Conservation (phyloP, 2,329 filamentous ascomycete species). For the Daldinia sp. region DNA sequence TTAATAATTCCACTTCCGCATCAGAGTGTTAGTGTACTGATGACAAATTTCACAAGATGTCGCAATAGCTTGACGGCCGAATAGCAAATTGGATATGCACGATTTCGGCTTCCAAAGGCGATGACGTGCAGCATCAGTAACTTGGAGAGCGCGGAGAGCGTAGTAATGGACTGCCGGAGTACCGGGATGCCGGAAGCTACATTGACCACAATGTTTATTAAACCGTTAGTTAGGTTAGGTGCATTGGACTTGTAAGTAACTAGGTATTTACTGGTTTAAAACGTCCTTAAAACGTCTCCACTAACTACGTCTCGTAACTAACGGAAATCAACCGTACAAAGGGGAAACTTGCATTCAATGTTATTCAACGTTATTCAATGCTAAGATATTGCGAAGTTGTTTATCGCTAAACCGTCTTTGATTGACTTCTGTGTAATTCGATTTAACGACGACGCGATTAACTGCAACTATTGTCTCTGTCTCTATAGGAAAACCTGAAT, state of each 20-base stretch:
- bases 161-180: background rate
- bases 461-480: background rate
- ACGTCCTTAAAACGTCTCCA: background rate
- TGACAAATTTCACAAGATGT: slow-evolving; percentile 35
- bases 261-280: background rate
- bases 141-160: slow-evolving; percentile 11
- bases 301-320: slow-evolving; percentile 6
- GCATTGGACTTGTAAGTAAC: too few species aligned
- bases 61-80: slow-evolving; percentile 32
- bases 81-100: slow-evolving; percentile 8
- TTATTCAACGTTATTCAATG: too few species aligned
- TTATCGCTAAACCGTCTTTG: background rate
- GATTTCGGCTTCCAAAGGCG: background rate
- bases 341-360: too few species aligned
- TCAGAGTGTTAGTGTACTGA: slow-evolving; percentile 22
- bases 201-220: background rate
- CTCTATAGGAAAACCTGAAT: background rate
- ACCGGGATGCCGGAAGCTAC: background rate
- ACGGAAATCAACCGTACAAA: slow-evolving; percentile 14
- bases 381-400: background rate
- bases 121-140: slow-evolving; percentile 32
- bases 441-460: slow-evolving; percentile 11
- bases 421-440: slow-evolving; percentile 5
- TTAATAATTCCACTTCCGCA: slow-evolving; percentile 33
- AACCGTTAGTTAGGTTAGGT: background rate